phyloP scores from a whole-genome alignment of 75 land plant species.

The Pseudotsuga menziesii region DNA sequence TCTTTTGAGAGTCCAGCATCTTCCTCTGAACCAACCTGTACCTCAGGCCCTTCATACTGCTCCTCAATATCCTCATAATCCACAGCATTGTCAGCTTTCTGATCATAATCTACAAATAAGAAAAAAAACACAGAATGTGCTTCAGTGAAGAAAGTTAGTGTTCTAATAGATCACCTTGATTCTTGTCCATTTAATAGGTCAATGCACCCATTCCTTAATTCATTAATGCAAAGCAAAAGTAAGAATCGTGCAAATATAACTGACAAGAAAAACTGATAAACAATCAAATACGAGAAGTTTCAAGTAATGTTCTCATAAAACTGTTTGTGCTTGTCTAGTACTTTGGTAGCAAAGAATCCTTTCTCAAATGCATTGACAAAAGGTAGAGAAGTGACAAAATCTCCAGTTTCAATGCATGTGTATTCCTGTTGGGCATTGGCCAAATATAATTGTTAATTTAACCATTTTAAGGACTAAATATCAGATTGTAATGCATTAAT shows the following conservation, averaged over 20 bases:
- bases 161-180: background rate
- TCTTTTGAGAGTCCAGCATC: slow-evolving; percentile 48
- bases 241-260: background rate
- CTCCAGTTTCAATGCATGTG: too few relatives aligned
- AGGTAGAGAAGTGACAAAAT: too few relatives aligned
- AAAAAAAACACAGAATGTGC: background rate
- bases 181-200: background rate
- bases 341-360: too few relatives aligned
- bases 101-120: slow-evolving; percentile 45
- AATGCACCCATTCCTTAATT: background rate
- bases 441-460: too few relatives aligned
- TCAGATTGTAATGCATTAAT: too few relatives aligned
- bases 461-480: too few relatives aligned
- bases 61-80: slow-evolving; percentile 96
- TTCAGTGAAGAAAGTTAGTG: background rate
- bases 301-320: too few relatives aligned
- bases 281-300: too few relatives aligned
- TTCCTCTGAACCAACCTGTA: slow-evolving; percentile 57
- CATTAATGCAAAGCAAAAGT: background rate
- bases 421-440: too few relatives aligned
- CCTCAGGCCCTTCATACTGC: slow-evolving; percentile 91
- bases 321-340: too few relatives aligned
- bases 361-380: too few relatives aligned
- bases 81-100: slow-evolving; percentile 93
- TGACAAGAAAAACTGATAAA: too few relatives aligned